Evolutionary conservation across 2,329 filamentous ascomycete species (phyloP), one percentile per base, ranked within the genome.

Genomic region (Trichoderma guizhouense): DNA sequence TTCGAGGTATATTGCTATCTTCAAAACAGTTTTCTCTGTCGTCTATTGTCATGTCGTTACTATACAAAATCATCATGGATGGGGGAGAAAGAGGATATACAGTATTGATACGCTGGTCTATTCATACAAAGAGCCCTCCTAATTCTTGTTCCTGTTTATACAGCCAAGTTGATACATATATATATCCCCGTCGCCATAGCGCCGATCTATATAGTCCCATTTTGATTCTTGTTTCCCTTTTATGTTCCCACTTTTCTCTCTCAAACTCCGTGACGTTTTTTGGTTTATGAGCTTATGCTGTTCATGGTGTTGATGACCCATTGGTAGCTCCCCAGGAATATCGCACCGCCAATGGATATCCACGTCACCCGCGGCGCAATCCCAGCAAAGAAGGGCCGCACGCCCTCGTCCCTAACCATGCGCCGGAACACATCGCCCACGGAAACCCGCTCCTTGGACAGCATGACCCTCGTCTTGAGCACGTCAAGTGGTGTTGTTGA

Each of bases 401-500:
- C 79, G 1, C 93, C 92, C 73, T 90, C 87, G 70, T 91, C 87
- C 63, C 82, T 83, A 78, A 90, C 83, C 72, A 98, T 92, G 24
- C 86, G 83, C 67, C 83, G 84, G 74, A 95, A 84, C 73, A 97
- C 85, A 5, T 81, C 80, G 39, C 83, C 80, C 74, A 90, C 86
- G 14, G 85, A 87, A 79, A 88, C 88, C 76, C 85, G 89, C 84
- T 91, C 89, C 77, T 89, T 87, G 15, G 93, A 92, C 76, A 99
- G 85, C 96, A 99, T 99, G 82, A 98, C 91, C 74, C 96, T 86
- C 75, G 96, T 99, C 89, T 99, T 99, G 76, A 99, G 86, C 74
- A 99, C 96, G 82, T 99, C 96, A 74, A 99, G 83, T 51, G 96
- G 96, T 67, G 96, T 99, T 28, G 96, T 99, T 72, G 95, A 80